Base-by-base conservation (phyloP, 1,284 basidiomycete species). In the Porogramme epimiltina region DNA sequence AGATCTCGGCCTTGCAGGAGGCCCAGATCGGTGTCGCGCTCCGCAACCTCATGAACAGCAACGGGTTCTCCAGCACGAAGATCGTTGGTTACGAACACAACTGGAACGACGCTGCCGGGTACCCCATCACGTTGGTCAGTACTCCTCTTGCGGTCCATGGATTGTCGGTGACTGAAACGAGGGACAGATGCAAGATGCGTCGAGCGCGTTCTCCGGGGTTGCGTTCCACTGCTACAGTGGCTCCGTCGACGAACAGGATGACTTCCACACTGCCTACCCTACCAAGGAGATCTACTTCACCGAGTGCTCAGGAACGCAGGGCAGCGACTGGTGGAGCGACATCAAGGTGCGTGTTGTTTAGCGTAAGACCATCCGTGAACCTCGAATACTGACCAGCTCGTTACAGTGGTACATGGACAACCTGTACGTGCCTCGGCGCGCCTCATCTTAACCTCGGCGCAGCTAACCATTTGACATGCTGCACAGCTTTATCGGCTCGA, bases 321-420 rank as follows among this genome's bases (percentile, higher is more conserved):
- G 77, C 23, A 79, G 78, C n/a, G 86, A 90, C 65, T 90, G 87
- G 87, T 91, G 87, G 87, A 73, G 69, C 50, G 85, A 89, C 58
- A 83, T 88, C 66, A 88, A 88, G 76, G 85, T 81, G 59, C n/a
- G 59, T 60, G 33, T 42, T 33, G 33, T 19, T 28, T 34, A 26
- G 18, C 31, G 26, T 51, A 31, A n/a, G 8, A 37, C n/a, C 34
- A 16, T 18, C 34, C 34, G 16, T 56, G 47, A 23, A 23, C 33
- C 16, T 26, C 3, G 13, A n/a, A n/a, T n/a, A n/a, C 34, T 63
- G 42, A 42, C 52, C 36, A 59, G 24, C 43, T 51, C 18, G 23
- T 52, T 37, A 20, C 58, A 59, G 54, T 56, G 55, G 54, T 58
- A 87, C 59, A 83, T 88, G 77, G 79, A 87, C 51, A 85, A 87